A percentile compares a stretch with the other conserved stretches of the same genome.
These are phyloP conservation scores for Hortaea werneckii DNA, from an alignment of 2,329 filamentous ascomycete species.

Conservation along the genomic window DNA sequence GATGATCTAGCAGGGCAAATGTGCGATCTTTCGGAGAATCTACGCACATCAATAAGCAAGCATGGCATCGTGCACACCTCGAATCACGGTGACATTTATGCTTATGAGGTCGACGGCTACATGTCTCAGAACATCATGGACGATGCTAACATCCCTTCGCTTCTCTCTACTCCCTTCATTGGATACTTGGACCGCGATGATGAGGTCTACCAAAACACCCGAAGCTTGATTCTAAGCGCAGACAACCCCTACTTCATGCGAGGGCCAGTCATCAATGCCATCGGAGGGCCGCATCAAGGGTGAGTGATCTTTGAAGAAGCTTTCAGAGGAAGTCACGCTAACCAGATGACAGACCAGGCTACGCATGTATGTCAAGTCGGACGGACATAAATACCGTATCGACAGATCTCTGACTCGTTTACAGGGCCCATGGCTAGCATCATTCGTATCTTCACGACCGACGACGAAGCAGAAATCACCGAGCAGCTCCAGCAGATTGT, in stretches of 20 bases:
- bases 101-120: constrained; percentile 41
- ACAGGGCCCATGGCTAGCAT: constrained; percentile 42
- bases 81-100: constrained; percentile 33
- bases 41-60: constrained; percentile 35
- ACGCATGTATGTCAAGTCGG: too few relatives aligned
- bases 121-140: constrained; percentile 51
- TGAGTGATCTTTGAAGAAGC: neutral
- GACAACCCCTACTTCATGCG: constrained; percentile 42
- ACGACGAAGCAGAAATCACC: constrained; percentile 38
- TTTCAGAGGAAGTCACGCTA: too few relatives aligned
- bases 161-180: constrained; percentile 55
- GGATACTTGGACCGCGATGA: constrained; percentile 41
- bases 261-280: constrained; percentile 37
- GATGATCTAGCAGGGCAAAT: constrained; percentile 45
- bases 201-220: constrained; percentile 36
- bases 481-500: constrained; percentile 36
- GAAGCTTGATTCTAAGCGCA: constrained; percentile 33
- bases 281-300: constrained; percentile 40
- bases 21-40: constrained; percentile 41
- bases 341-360: too few relatives aligned
- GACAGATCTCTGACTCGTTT: neutral
- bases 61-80: constrained; percentile 32
- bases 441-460: constrained; percentile 40
- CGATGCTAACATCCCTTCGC: constrained; percentile 59
- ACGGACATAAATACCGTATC: too few relatives aligned